Evolutionary conservation across 2,329 filamentous ascomycete species (phyloP), one percentile per base, ranked within the genome.

Genomic region (Diaporthe batatas): DNA sequence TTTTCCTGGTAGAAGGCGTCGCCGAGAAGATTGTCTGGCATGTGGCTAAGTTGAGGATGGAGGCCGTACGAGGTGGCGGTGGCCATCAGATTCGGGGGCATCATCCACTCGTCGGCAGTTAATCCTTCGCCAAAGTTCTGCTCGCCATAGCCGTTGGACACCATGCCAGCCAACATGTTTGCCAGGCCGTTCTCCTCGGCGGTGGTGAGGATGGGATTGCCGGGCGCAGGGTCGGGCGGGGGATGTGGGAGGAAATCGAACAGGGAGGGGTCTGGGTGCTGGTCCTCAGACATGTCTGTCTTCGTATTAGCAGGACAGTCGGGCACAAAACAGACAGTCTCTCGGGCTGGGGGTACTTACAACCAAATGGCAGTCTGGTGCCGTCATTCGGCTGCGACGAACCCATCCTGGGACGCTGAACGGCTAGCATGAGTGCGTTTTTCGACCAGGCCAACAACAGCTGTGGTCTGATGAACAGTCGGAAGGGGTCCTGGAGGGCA

Each of bases 81-180:
- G 67, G 91, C 91, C 82, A 93, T 88, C 75, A 93, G 90, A 64
- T 86, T 86, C 1, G 91, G 91, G 6, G 91, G 91, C 25, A 92
- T 88, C 59, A 85, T 80, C 89, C 88, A 91, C 71, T 84, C 82
- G 53, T 87, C 86, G 77, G 80, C 86, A 76, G 84, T 84, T 49
- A 86, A 82, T 12, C 86, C 85, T 76, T 89, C 87, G 57, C 86
- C 86, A 74, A 87, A 89, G 7, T 72, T 74, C 4, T 68, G 39
- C 21, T 69, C 69, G 70, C 72, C 72, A 42, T 74, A 88, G 44
- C 87, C 83, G 74, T 88, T 84, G 7, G 87, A 84, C 67, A 83
- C 84, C 72, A 91, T 84, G 70, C 85, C 84, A 70, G 88, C 84
- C 78, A 91, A 89, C 77, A 91, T 91, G 75, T 80, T 84, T 73